Percentiles rank a stretch among this genome's conserved stretches.
phyloP scores from a whole-genome alignment of 495 filamentous ascomycete genomes.

The Xylaria castorea region DNA sequence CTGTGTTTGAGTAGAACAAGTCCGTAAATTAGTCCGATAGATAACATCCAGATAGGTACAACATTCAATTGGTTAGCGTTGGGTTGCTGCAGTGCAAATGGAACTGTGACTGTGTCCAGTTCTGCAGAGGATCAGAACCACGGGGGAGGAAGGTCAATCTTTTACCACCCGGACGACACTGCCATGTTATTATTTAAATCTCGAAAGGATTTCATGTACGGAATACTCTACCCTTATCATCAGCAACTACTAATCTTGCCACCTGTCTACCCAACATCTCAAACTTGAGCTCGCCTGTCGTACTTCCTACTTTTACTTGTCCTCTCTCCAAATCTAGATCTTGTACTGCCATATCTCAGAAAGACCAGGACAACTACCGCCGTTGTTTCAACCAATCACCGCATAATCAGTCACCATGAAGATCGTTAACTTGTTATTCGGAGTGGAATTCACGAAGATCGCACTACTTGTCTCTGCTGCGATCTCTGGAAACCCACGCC shows the following conservation, averaged over 20 bases:
- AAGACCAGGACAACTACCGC: neutral
- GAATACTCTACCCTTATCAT: neutral
- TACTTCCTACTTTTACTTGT: constrained; percentile 7
- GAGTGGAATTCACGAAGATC: constrained; percentile 10
- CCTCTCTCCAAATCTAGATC: neutral
- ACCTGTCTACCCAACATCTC: neutral
- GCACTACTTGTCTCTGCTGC: constrained; percentile 1
- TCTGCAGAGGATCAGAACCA: neutral
- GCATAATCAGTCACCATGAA: constrained; percentile 28
- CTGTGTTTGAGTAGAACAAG: neutral
- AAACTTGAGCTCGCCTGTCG: neutral
- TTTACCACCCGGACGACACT: neutral
- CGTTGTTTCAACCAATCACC: too few species aligned
- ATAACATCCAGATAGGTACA: neutral
- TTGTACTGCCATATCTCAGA: neutral
- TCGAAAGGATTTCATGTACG: neutral
- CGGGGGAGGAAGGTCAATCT: neutral
- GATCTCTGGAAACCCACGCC: neutral
- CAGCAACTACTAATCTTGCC: neutral
- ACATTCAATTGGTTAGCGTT: neutral
- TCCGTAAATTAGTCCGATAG: neutral
- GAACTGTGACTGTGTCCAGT: neutral
- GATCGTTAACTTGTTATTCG: neutral
- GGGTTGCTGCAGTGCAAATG: neutral
- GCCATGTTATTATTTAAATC: neutral